Evolutionary conservation across 2,329 filamentous ascomycete species (phyloP).

Genomic region (Colletotrichum eleusines): DNA sequence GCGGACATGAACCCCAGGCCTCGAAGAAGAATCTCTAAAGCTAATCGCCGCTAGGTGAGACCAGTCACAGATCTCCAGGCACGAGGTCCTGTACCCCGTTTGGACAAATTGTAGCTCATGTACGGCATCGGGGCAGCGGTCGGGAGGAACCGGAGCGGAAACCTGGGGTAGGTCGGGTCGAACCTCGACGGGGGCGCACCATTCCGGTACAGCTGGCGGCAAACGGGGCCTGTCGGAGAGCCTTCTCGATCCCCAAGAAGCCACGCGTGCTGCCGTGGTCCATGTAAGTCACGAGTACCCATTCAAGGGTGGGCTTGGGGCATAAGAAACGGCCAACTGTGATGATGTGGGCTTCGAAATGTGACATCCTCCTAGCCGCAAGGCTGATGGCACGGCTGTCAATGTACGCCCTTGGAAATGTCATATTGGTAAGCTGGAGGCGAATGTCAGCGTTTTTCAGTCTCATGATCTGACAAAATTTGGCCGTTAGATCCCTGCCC

Average conservation of each 20-base stretch:
- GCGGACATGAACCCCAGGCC: constrained; percentile 23
- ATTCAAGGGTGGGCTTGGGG: constrained; percentile 30
- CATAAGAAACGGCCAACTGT: constrained; percentile 10
- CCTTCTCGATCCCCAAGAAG: constrained; percentile 19
- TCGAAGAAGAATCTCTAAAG: constrained; percentile 35
- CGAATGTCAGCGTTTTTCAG: not conserved
- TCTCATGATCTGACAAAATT: constrained; percentile 29
- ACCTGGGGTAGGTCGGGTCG: constrained; percentile 41
- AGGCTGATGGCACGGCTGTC: constrained; percentile 17
- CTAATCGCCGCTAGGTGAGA: constrained; percentile 36
- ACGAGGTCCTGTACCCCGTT: constrained; percentile 39
- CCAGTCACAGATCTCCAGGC: constrained; percentile 40
- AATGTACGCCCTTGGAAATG: constrained; percentile 7
- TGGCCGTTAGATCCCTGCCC: constrained; percentile 8
- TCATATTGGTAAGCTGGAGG: constrained; percentile 10
- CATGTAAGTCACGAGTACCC: constrained; percentile 33
- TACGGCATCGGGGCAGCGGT: constrained; percentile 36
- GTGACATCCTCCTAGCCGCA: constrained; percentile 16
- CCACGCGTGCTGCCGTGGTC: constrained; percentile 34
- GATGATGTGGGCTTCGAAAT: constrained; percentile 10
- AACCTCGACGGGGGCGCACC: constrained; percentile 40
- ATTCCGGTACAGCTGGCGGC: constrained; percentile 39
- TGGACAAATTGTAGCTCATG: constrained; percentile 39
- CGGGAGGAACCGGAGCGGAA: constrained; percentile 42
- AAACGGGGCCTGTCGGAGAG: constrained; percentile 35